Base-by-base conservation (phyloP, 1,284 basidiomycete species). In the Microbotryum saponariae region DNA sequence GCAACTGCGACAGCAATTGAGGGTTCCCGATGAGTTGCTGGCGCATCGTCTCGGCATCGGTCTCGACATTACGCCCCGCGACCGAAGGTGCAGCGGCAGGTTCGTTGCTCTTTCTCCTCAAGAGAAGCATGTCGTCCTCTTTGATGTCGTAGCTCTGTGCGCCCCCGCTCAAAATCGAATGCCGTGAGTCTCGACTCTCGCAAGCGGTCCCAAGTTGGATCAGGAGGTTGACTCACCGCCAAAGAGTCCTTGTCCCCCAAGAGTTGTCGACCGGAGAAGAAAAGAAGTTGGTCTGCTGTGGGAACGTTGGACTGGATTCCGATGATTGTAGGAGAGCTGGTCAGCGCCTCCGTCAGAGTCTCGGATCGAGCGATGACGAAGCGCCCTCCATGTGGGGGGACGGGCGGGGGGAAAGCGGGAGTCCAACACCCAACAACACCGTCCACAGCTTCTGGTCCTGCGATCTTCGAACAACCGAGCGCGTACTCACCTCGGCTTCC, bases 21-120 rank as follows among this genome's bases (percentile, higher is more conserved):
- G 91, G 89, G 75, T 97, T 84, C 4, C 89, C 87, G 18, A 97
- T 79, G 20, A 94, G 74, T 70, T 93, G 91, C 27, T 91, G 77
- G 12, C 93, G 82, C 84, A 93, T 89, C 80, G 87, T 86, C 75
- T 97, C 94, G 29, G 88, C 78, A 69, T 93, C 90, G 61, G 70
- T 85, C 85, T 71, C 54, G 54, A 62, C 56, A 48, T 54, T 62
- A 49, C 60, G 80, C 56, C 85, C 85, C 46, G 81, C 80, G 44
- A 82, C 78, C 48, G 49, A 56, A n/a, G 56, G 50, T 2, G 31
- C 21, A 12, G 53, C 42, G 1, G 21, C 33, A 18, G 62, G 56
- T 18, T 60, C 59, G 7, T 37, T 58, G 54, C 60, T 79, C 72
- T 83, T 85, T 69, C 85, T 79, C 65, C 85, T 79, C 49, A 91